Evolutionary conservation across 208 protist genomes (phyloP).

Genomic region (Zelonia costaricensis): DNA sequence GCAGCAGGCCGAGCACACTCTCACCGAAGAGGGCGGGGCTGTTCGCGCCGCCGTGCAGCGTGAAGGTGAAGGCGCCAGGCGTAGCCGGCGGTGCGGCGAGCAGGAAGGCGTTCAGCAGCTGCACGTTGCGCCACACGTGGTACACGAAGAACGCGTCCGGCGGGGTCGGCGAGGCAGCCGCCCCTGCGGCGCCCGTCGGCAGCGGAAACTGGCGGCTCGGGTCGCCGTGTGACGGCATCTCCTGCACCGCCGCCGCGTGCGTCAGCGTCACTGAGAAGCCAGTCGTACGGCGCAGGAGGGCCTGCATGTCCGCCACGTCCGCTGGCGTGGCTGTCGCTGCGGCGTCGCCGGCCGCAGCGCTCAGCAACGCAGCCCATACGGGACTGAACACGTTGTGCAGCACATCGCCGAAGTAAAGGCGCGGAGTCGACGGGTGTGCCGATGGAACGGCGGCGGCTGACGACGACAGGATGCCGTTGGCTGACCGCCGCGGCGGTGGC

Average conservation of each 20-base stretch:
- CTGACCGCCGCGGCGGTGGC: not conserved
- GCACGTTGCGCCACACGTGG: constrained; percentile 98
- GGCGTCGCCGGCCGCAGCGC: constrained; percentile 28
- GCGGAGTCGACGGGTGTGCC: no score
- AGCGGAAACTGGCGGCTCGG: constrained; percentile 22
- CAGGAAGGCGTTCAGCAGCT: constrained; percentile 94
- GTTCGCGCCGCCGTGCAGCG: constrained; percentile 68
- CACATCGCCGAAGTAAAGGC: constrained; percentile 81
- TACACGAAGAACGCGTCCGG: constrained; percentile 98
- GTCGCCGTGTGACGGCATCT: constrained; percentile 35
- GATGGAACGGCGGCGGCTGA: no score
- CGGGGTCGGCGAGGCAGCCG: constrained; percentile 40
- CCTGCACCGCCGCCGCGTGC: constrained; percentile 42
- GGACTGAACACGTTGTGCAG: constrained; percentile 97
- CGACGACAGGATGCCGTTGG: not conserved
- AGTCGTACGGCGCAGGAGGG: constrained; percentile 90
- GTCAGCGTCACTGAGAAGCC: constrained; percentile 78
- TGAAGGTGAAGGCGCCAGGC: constrained; percentile 43
- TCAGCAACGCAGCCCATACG: constrained; percentile 94
- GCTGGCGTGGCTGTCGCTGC: not conserved
- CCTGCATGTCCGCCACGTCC: constrained; percentile 63
- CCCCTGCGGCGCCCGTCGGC: not conserved
- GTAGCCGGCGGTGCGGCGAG: constrained; percentile 10
- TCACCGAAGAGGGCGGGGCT: constrained; percentile 79
- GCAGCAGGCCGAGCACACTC: constrained; percentile 90